Percentiles rank a stretch among this genome's conserved stretches.
Evolutionary conservation across 2,329 filamentous ascomycete genomes (phyloP).

Genomic region (Stagonosporopsis chrysanthemi): DNA sequence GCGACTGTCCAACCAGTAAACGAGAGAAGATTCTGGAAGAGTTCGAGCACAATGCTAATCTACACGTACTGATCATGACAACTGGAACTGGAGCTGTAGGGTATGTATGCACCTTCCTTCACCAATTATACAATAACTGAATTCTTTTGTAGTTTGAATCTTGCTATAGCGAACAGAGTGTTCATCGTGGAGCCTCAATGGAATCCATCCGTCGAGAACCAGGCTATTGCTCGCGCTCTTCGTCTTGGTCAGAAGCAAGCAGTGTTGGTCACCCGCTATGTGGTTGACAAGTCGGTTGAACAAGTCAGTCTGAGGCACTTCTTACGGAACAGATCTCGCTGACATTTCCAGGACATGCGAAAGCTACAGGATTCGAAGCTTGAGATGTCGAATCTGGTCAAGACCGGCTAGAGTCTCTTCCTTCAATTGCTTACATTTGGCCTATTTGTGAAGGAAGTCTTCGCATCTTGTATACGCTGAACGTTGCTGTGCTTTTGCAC

Average conservation of each 20-base stretch:
- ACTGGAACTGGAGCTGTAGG: constrained; percentile 61
- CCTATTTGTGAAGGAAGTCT: too few relatives aligned
- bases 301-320: not conserved
- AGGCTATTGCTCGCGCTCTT: constrained; percentile 60
- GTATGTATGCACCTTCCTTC: constrained; percentile 35
- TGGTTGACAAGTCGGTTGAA: constrained; percentile 41
- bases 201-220: constrained; percentile 62
- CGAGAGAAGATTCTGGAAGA: constrained; percentile 51
- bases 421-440: too few relatives aligned
- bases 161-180: constrained; percentile 58
- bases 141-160: constrained; percentile 52
- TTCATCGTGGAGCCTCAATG: constrained; percentile 64
- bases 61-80: constrained; percentile 60
- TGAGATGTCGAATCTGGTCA: constrained; percentile 25
- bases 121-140: not conserved
- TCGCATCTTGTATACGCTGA: too few relatives aligned
- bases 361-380: constrained; percentile 46
- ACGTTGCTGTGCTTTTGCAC: too few relatives aligned
- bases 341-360: constrained; percentile 42
- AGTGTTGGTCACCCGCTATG: constrained; percentile 58
- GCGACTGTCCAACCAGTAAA: constrained; percentile 48
- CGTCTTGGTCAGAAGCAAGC: constrained; percentile 56
- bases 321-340: not conserved
- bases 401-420: not conserved
- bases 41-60: constrained; percentile 42